A percentile compares a stretch with the other conserved stretches of the same genome.
These are phyloP conservation scores for Spergularia azorica DNA, from an alignment of 179 eudicot genomes.

Conservation along the genomic window DNA sequence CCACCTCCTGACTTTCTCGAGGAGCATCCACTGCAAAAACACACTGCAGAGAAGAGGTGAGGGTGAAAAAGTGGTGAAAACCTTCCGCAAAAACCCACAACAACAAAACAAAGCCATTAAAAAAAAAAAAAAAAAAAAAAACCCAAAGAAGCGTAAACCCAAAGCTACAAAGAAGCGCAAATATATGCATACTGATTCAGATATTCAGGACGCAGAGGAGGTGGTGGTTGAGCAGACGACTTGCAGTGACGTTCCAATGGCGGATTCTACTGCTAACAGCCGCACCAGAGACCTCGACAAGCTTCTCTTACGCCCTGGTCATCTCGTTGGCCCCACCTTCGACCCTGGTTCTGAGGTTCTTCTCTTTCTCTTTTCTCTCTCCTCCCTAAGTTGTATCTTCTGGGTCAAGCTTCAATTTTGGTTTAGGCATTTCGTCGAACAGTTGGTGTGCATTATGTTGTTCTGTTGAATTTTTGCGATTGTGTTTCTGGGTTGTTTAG, in stretches of 20 bases:
- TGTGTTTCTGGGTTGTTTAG: background rate
- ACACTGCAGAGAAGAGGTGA: constrained; percentile 9
- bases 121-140: constrained; percentile 3
- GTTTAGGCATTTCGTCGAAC: constrained; percentile 30
- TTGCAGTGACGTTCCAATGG: constrained; percentile 39
- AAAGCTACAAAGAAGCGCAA: constrained; percentile 39
- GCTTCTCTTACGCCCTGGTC: constrained; percentile 83
- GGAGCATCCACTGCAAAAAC: background rate
- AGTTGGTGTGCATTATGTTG: constrained; percentile 25
- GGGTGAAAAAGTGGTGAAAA: background rate
- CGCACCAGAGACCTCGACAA: constrained; percentile 90
- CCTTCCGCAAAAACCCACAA: background rate
- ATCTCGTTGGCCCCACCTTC: constrained; percentile 72
- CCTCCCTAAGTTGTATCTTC: too few species aligned
- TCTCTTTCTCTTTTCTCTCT: background rate
- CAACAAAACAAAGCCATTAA: background rate
- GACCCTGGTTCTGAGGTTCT: constrained; percentile 64
- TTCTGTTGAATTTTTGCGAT: background rate
- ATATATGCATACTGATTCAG: constrained; percentile 37
- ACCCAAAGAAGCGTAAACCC: constrained; percentile 37
- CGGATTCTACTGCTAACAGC: constrained; percentile 51
- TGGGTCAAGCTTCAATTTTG: background rate
- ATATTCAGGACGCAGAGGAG: constrained; percentile 20
- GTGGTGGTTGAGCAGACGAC: constrained; percentile 23
- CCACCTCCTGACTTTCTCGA: too few species aligned